Evolutionary conservation across 768 basidiomycete genomes (phyloP), one percentile per base, ranked within the genome.

Genomic region (Pleurotus salmoneostramineus): DNA sequence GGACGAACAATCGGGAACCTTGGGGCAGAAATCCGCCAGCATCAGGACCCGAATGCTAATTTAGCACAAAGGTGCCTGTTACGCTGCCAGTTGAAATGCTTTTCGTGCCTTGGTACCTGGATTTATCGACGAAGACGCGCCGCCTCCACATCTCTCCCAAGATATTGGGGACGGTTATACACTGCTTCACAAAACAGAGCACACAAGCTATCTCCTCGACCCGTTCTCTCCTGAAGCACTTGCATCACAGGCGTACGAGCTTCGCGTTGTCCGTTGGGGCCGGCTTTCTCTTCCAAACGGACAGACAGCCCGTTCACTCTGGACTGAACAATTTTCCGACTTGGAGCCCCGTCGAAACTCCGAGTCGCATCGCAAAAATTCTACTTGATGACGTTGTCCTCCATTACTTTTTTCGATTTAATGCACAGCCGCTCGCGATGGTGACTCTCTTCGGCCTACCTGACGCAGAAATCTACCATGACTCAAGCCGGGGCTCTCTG

Each of bases 351-450:
- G 8, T 7, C 21, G 6, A 47, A 47, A 43, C 27, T n/a, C 45
- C 52, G 47, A 54, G 47, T 31, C n/a, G 60, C 10, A 61, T 52
- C 33, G 45, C 54, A 17, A 61, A 52, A n/a, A 40, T n/a, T 40
- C 37, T n/a, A 11, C 59, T 64, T n/a, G 66, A 56, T 1, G 68
- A 70, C 52, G 65, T 69, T 8, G 17, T 70, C 56, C 44, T 68
- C 46, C 58, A 64, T 68, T 40, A 58, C 56, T 12, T 35, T 61
- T 5, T 33, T 44, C 7, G 14, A 3, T 35, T 47, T 37, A 10
- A 58, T 5, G 12, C 58, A 1, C n/a, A 6, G 12, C 15, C 56
- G 7, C 52, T 69, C 10, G 65, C 68, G 0, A 7, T 72, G 5
- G 43, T 70, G 3, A 65, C 62, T 1, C 12, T 62, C 0, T 72